A percentile compares a stretch with the other conserved stretches of the same genome.
Conservation (phyloP, 1,284 basidiomycete species). For the Somion occarium region DNA sequence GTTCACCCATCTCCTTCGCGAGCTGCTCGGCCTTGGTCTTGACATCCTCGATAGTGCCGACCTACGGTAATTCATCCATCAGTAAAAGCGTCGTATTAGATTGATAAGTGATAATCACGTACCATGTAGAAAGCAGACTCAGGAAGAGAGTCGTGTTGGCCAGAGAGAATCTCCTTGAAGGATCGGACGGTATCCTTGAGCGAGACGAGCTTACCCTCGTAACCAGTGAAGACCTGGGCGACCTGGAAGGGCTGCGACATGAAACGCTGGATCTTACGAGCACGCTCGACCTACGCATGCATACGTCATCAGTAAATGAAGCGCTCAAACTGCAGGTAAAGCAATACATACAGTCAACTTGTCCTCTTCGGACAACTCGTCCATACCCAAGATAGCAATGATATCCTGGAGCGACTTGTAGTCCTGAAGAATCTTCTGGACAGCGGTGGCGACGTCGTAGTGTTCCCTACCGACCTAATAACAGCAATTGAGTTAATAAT, state of each 20-base stretch:
- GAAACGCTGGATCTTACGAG: constrained; percentile 92
- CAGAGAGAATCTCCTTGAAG: constrained; percentile 95
- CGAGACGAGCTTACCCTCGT: constrained; percentile 92
- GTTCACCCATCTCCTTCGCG: constrained; percentile 85
- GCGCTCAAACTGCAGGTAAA: no score
- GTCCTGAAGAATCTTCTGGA: constrained; percentile 98
- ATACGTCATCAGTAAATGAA: constrained; percentile 5
- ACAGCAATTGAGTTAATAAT: not conserved
- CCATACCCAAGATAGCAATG: constrained; percentile 98
- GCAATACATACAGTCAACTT: constrained; percentile 90
- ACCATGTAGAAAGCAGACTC: constrained; percentile 95
- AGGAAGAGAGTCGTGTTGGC: constrained; percentile 83
- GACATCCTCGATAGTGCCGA: constrained; percentile 92
- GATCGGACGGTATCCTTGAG: constrained; percentile 91
- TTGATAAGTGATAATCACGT: constrained; percentile 14
- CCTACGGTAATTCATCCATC: constrained; percentile 27
- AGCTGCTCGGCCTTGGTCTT: constrained; percentile 95
- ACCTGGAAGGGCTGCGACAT: constrained; percentile 99
- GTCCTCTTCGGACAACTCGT: constrained; percentile 99
- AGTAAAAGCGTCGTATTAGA: not conserved
- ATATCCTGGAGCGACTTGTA: constrained; percentile 99
- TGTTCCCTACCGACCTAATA: constrained; percentile 77
- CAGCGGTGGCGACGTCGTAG: constrained; percentile 92
- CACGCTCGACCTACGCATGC: constrained; percentile 74
- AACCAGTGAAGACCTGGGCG: constrained; percentile 99